Percentiles rank a stretch among this genome's conserved stretches.
Conservation (phyloP, 352 stramenopile species). For the Phytophthora sojae region DNA sequence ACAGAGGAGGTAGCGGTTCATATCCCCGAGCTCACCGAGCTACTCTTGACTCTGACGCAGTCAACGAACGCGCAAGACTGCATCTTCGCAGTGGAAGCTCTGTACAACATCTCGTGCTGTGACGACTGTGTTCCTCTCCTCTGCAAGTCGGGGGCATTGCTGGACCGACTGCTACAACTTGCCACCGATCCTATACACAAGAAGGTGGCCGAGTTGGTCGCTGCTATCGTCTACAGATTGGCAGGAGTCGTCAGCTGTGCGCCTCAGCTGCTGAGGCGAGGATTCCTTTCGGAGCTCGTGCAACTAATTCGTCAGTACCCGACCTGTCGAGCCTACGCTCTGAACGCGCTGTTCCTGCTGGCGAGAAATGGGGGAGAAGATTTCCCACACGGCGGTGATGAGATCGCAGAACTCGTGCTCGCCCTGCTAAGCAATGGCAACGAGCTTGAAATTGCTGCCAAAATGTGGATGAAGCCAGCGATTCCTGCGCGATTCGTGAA, state of each 20-base stretch:
- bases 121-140: constrained; percentile 68
- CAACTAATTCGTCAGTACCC: constrained; percentile 56
- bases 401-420: constrained; percentile 53
- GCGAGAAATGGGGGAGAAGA: constrained; percentile 45
- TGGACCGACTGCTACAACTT: constrained; percentile 53
- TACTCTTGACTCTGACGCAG: constrained; percentile 59
- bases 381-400: constrained; percentile 74
- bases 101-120: constrained; percentile 84
- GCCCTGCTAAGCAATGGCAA: constrained; percentile 50
- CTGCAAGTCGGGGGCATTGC: constrained; percentile 36
- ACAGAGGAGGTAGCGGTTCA: constrained; percentile 59
- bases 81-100: constrained; percentile 63
- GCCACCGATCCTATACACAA: constrained; percentile 32
- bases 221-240: constrained; percentile 67
- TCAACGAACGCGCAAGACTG: constrained; percentile 40
- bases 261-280: constrained; percentile 47
- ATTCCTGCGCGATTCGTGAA: constrained; percentile 15
- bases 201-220: constrained; percentile 57
- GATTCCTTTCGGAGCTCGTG: constrained; percentile 60
- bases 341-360: constrained; percentile 69
- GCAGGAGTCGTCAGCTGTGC: constrained; percentile 22
- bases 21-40: constrained; percentile 60
- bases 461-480: constrained; percentile 32
- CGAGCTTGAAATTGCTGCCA: constrained; percentile 30
- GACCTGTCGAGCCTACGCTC: constrained; percentile 46